Evolutionary conservation across 371 early-diverging fungal genomes (phyloP).

Genomic region (Rhizopus sp.): DNA sequence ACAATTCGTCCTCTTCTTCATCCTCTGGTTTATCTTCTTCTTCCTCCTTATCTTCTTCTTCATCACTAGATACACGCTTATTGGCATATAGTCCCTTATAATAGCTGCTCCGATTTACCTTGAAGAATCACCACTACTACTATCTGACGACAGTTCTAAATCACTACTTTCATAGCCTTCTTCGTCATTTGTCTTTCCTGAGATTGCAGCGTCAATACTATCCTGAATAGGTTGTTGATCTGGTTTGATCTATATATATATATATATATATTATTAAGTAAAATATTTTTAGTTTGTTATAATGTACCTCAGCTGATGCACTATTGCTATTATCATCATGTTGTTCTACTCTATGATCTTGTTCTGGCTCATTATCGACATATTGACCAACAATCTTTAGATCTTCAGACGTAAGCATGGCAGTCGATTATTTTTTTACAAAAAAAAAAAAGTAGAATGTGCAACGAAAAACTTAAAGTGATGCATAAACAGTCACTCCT

Average conservation of each 20-base stretch:
- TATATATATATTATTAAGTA: background rate
- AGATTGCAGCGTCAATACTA: constrained; percentile 36
- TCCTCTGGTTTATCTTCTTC: background rate
- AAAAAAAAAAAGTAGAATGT: too few relatives aligned
- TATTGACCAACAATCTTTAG: too few relatives aligned
- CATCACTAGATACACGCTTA: constrained; percentile 15
- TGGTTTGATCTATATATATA: too few relatives aligned
- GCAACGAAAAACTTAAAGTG: too few relatives aligned
- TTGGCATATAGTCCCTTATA: constrained; percentile 16
- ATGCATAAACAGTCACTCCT: too few relatives aligned
- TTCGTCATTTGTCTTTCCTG: constrained; percentile 10
- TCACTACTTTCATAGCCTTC: constrained; percentile 40
- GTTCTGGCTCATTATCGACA: too few relatives aligned
- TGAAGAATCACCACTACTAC: background rate
- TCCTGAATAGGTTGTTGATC: constrained; percentile 5
- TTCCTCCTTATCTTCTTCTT: constrained; percentile 14
- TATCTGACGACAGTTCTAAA: constrained; percentile 29
- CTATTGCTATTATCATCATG: too few relatives aligned
- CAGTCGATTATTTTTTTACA: too few relatives aligned
- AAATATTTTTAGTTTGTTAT: background rate
- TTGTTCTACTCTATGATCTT: too few relatives aligned
- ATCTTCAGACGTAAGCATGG: too few relatives aligned
- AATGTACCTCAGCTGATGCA: too few relatives aligned
- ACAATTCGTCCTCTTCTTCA: constrained; percentile 26
- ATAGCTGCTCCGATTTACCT: background rate